Evolutionary conservation across 176 grass and related monocot species (phyloP).

Genomic region (Oryza punctata): DNA sequence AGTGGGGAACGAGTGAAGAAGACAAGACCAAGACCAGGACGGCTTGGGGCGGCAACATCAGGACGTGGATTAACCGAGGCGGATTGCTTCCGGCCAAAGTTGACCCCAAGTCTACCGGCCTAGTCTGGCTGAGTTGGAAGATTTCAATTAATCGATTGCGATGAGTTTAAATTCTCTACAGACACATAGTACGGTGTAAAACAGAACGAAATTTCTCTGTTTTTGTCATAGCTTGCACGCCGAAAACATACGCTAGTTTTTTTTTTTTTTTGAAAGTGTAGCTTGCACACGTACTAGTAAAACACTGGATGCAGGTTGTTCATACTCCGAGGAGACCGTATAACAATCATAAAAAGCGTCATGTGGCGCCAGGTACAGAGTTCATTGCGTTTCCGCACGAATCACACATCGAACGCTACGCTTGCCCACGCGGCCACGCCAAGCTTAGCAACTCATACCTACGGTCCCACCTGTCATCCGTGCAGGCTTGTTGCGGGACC

Average conservation of each 20-base stretch:
- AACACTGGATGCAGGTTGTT: neutral
- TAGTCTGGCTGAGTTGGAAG: neutral
- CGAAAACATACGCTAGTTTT: neutral
- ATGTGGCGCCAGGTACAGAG: neutral
- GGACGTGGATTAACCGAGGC: constrained; percentile 7
- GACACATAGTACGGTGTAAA: too few species aligned
- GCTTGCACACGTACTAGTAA: neutral
- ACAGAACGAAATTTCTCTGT: neutral
- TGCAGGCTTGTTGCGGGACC: neutral
- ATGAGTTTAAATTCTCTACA: neutral
- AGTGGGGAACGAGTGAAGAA: neutral
- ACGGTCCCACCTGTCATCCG: neutral
- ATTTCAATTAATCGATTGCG: neutral
- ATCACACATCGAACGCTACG: neutral
- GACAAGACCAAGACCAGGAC: neutral
- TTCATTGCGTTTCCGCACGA: neutral
- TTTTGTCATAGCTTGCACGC: neutral
- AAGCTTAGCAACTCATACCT: neutral
- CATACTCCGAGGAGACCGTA: too few species aligned
- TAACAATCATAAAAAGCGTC: too few species aligned
- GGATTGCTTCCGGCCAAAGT: neutral
- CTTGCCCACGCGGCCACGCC: too few species aligned
- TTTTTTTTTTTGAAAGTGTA: too few species aligned
- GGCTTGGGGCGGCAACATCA: constrained; percentile 29
- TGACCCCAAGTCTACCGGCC: neutral